Conservation (phyloP, 768 basidiomycete species). For the Piloderma croceum region DNA sequence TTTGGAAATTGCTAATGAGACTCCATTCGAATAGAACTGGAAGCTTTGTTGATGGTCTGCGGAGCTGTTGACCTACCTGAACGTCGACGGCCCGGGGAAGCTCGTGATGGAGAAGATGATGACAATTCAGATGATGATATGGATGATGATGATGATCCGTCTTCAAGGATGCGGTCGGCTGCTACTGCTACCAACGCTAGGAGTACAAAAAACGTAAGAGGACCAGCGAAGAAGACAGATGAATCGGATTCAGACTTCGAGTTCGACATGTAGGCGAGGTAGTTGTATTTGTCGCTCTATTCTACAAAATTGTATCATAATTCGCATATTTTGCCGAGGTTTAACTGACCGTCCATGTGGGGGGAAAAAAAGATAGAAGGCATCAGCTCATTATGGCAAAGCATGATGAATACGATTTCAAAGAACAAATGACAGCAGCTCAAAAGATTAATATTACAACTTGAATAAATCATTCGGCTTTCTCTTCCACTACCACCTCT, state of each 20-base stretch:
- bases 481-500: conserved; percentile 23
- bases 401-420: no score
- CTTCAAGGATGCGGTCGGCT: conserved; percentile 52
- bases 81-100: conserved; percentile 27
- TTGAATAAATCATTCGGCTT: no score
- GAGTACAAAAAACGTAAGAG: conserved; percentile 51
- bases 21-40: conserved; percentile 48
- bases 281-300: no score
- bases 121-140: conserved; percentile 45
- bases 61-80: conserved; percentile 60
- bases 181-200: conserved; percentile 50
- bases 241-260: conserved; percentile 82
- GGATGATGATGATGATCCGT: conserved; percentile 41
- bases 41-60: conserved; percentile 60
- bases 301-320: no score
- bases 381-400: no score
- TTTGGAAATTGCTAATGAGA: conserved; percentile 7
- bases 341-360: no score
- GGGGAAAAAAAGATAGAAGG: no score
- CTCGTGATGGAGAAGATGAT: conserved; percentile 39
- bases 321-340: no score
- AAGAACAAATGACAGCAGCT: no score
- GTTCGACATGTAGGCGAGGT: conserved; percentile 42
- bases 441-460: no score
- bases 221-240: conserved; percentile 44